Evolutionary conservation across 1,284 basidiomycete species (phyloP).

Genomic region (Trichosporon asahii): DNA sequence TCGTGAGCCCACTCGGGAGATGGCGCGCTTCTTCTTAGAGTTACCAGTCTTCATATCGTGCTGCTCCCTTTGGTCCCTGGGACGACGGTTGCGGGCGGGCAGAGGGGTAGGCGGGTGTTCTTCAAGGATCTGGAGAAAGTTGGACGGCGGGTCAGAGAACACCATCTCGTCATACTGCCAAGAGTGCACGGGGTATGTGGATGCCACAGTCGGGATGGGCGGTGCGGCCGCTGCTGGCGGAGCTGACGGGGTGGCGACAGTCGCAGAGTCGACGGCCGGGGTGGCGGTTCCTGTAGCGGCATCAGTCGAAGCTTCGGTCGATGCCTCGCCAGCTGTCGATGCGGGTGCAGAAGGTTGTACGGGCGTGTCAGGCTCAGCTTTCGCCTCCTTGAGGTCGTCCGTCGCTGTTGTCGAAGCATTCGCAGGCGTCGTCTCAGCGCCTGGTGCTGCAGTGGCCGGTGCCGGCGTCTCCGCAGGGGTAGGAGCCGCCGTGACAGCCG

Average conservation of each 20-base stretch:
- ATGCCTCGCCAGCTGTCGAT: constrained; percentile 11
- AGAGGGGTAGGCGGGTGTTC: constrained; percentile 79
- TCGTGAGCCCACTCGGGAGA: constrained; percentile 51
- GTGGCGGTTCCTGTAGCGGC: constrained; percentile 8
- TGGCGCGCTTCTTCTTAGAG: constrained; percentile 30
- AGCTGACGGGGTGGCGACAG: constrained; percentile 2
- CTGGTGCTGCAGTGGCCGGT: constrained; percentile 1
- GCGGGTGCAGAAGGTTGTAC: constrained; percentile 6
- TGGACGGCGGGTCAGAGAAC: constrained; percentile 87
- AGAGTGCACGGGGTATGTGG: constrained; percentile 67
- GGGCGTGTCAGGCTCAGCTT: background rate
- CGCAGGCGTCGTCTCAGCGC: constrained; percentile 12
- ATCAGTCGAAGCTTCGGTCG: constrained; percentile 17
- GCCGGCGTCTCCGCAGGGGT: constrained; percentile 5
- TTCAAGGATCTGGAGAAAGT: constrained; percentile 79
- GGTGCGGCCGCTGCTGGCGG: constrained; percentile 3
- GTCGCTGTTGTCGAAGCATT: constrained; percentile 14
- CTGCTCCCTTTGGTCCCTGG: constrained; percentile 40
- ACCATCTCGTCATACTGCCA: constrained; percentile 99
- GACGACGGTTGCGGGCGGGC: constrained; percentile 60
- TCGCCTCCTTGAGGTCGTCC: constrained; percentile 21
- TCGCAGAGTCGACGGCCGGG: constrained; percentile 3
- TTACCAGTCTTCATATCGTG: constrained; percentile 38
- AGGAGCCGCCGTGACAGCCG: constrained; percentile 56
- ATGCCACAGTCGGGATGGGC: constrained; percentile 17